phyloP scores from a whole-genome alignment of 371 early-diverging fungal genomes.

The Zancudomyces culisetae region DNA sequence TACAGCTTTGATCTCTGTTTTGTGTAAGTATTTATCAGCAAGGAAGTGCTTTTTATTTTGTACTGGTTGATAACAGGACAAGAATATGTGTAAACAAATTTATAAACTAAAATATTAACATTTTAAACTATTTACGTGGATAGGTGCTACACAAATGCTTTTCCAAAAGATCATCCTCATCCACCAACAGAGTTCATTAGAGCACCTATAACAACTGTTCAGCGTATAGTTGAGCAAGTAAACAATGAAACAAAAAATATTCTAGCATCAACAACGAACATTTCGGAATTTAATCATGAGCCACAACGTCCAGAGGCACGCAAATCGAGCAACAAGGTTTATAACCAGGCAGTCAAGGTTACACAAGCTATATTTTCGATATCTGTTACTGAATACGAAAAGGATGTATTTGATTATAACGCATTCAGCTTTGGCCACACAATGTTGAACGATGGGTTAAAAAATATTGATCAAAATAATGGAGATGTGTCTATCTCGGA shows the following conservation, averaged over 20 bases:
- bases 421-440: too few relatives aligned
- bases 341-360: constrained; percentile 1
- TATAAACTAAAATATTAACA: constrained; percentile 6
- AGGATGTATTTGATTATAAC: constrained; percentile 12
- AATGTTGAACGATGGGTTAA: not conserved
- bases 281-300: constrained; percentile 9
- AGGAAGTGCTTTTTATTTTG: too few relatives aligned
- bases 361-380: too few relatives aligned
- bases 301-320: not conserved
- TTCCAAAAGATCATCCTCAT: constrained; percentile 57
- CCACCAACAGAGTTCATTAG: constrained; percentile 57
- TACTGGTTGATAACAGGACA: too few relatives aligned
- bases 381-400: constrained; percentile 12
- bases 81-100: too few relatives aligned
- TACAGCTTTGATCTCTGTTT: constrained; percentile 51
- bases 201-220: constrained; percentile 29
- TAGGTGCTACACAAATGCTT: constrained; percentile 50
- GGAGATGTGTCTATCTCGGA: not conserved
- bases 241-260: constrained; percentile 1
- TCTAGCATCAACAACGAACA: constrained; percentile 29
- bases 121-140: constrained; percentile 34
- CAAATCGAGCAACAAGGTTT: not conserved
- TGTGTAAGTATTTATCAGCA: constrained; percentile 5
- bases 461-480: too few relatives aligned
- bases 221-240: constrained; percentile 9